phyloP scores from a whole-genome alignment of 2,329 filamentous ascomycete species.

The Colletotrichum siamense region DNA sequence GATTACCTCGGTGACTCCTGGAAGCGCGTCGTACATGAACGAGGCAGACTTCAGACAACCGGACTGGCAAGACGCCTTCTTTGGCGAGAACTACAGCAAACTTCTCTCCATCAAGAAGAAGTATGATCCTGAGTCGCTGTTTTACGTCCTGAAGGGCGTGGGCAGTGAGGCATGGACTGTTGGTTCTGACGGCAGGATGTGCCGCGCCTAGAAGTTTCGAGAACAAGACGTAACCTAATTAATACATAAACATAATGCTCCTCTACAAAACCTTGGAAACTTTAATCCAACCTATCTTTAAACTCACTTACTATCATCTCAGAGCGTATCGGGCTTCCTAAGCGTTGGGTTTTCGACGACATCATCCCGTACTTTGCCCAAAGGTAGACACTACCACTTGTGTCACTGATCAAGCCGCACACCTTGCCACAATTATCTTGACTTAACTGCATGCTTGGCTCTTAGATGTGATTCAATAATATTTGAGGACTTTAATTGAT shows the following conservation, averaged over 20 bases:
- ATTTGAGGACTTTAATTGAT: neutral
- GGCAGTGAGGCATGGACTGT: conserved; percentile 56
- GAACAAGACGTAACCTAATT: neutral
- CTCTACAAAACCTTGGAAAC: rapidly evolving
- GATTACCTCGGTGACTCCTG: conserved; percentile 42
- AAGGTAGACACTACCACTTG: neutral
- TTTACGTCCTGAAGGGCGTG: conserved; percentile 52
- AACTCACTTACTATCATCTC: rapidly evolving
- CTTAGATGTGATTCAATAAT: neutral
- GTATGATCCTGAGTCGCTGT: conserved; percentile 52
- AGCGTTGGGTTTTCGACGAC: rapidly evolving
- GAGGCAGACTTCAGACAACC: conserved; percentile 54
- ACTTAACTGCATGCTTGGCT: neutral
- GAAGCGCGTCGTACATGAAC: conserved; percentile 53
- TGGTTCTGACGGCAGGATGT: conserved; percentile 44
- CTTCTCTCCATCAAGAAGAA: conserved; percentile 53
- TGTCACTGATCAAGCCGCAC: neutral
- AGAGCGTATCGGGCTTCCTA: neutral
- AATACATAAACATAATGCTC: neutral
- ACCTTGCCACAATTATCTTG: neutral
- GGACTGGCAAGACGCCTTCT: conserved; percentile 49
- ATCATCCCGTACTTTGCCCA: rapidly evolving
- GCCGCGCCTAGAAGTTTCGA: conserved; percentile 25
- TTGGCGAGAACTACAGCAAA: conserved; percentile 49
- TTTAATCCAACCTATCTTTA: neutral